Base-by-base conservation (phyloP, 2,329 filamentous ascomycete genomes). In the Hyphodiscus sp. region DNA sequence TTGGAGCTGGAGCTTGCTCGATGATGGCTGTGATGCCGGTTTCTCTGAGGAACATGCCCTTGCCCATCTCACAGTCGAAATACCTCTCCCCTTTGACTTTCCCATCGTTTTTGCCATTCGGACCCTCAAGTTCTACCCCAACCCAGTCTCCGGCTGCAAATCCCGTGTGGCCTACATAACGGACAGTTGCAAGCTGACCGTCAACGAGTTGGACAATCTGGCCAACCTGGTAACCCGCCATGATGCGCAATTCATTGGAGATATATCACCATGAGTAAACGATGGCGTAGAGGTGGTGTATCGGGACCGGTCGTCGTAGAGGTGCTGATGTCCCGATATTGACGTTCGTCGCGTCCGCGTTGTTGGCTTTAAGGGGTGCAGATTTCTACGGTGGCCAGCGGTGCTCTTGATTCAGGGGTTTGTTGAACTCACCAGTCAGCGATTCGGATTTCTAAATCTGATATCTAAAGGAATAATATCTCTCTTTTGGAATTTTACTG, bases 91-190 rank as follows among this genome's bases (percentile, higher is more conserved):
- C 91, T 69, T 92, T 82, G 46, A 97, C 89, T 52, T 87, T 86
- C 60, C 92, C 92, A 77, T 97, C 90, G 65, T 97, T 97, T 75
- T 97, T 97, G 30, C 94, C 92, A 19, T 80, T 82, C 50, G 85
- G 76, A 46, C 89, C 86, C 50, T 90, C 83, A 53, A 97, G 81
- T 74, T 96, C 91, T 55, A 97, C 81, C 59, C 92, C 92, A 55
- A 96, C 77, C 90, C 91, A 97, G 57, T 88, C 83, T 58, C 91
- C 92, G 6, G 79, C 75, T 54, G 90, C 84, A 71, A 97, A 96
- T 63, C 81, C 75, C 41, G 92, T 90, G 52, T 79, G 75, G 65
- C 94, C 94, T 56, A 89, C 76, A 71, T 89, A 99, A 64, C 89
- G 89, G 60, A 99, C 81, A 56, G 81, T 80, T 62, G 82, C 94